Evolutionary conservation across 176 grass and related monocot genomes (phyloP).

Genomic region (Alloteropsis semialata): DNA sequence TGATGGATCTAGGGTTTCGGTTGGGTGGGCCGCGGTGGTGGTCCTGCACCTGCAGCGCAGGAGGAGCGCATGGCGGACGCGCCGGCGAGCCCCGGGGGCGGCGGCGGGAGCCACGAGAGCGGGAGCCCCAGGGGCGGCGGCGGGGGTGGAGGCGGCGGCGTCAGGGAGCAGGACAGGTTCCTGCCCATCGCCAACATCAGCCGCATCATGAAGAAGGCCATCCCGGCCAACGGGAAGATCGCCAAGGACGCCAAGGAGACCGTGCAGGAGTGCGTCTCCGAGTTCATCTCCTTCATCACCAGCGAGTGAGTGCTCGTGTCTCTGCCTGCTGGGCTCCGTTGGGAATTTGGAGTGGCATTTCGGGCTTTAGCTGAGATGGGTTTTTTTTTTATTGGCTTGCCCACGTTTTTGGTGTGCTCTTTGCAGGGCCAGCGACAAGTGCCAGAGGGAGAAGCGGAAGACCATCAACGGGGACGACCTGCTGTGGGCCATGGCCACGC

Average conservation of each 20-base stretch:
- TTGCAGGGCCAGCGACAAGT: slow-evolving; percentile 74
- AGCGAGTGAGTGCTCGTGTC: slow-evolving; percentile 48
- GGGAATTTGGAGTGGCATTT: neutral
- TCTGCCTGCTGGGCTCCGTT: neutral
- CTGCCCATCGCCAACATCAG: slow-evolving; percentile 82
- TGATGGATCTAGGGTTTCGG: slow-evolving; percentile 62
- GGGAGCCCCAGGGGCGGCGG: slow-evolving; percentile 37
- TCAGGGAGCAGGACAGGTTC: slow-evolving; percentile 80
- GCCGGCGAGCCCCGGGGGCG: slow-evolving; percentile 51
- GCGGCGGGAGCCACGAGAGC: slow-evolving; percentile 40
- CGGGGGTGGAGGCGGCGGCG: slow-evolving; percentile 18
- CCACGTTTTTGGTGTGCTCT: neutral
- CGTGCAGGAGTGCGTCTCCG: slow-evolving; percentile 82
- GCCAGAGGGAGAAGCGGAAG: slow-evolving; percentile 79
- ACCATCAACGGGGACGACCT: slow-evolving; percentile 78
- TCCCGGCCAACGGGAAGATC: slow-evolving; percentile 75
- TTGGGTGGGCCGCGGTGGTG: neutral
- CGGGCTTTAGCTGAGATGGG: neutral
- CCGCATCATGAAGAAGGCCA: slow-evolving; percentile 90
- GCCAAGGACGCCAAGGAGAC: slow-evolving; percentile 86
- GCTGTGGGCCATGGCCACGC: slow-evolving; percentile 75
- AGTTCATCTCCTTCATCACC: slow-evolving; percentile 90
- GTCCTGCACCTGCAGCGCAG: slow-evolving; percentile 5
- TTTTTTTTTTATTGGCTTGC: slow-evolving; percentile 20
- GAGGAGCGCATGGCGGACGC: slow-evolving; percentile 44